Percentiles rank a stretch among this genome's conserved stretches.
These are phyloP conservation scores for sorghum (Sorghum bicolor) DNA, from an alignment of 176 grass and related monocot genomes.

Conservation along the genomic window DNA sequence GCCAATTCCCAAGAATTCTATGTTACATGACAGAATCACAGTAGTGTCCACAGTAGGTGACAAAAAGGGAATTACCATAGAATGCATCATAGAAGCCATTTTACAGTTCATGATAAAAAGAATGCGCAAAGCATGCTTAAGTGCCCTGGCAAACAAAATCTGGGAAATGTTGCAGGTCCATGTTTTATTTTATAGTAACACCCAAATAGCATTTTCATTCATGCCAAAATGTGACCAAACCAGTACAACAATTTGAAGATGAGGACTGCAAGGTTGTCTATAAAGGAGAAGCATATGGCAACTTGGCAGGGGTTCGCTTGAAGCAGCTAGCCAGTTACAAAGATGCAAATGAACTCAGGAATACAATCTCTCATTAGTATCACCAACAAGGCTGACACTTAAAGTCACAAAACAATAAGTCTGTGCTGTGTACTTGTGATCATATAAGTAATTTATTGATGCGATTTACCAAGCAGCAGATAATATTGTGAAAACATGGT, in stretches of 20 bases:
- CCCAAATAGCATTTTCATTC: neutral
- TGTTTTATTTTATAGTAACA: neutral
- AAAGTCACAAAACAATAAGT: neutral
- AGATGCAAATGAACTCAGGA: neutral
- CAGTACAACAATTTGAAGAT: neutral
- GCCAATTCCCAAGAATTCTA: neutral
- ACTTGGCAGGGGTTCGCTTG: neutral
- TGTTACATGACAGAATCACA: neutral
- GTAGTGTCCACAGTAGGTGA: neutral
- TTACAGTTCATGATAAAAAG: neutral
- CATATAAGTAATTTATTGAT: neutral
- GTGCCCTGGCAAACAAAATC: neutral
- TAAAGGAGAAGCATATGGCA: neutral
- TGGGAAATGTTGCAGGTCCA: neutral
- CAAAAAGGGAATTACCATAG: neutral
- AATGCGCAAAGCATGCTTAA: neutral
- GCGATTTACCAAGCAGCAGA: neutral
- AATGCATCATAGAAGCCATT: neutral
- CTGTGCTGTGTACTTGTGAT: neutral
- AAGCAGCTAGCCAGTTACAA: neutral
- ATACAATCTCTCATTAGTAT: neutral
- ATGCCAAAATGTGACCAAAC: neutral
- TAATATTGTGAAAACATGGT: neutral
- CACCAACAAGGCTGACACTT: neutral
- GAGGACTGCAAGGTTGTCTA: neutral